A percentile compares a stretch with the other conserved stretches of the same genome.
phyloP scores from a whole-genome alignment of 441 rosid species.

The Mallotus japonicus region DNA sequence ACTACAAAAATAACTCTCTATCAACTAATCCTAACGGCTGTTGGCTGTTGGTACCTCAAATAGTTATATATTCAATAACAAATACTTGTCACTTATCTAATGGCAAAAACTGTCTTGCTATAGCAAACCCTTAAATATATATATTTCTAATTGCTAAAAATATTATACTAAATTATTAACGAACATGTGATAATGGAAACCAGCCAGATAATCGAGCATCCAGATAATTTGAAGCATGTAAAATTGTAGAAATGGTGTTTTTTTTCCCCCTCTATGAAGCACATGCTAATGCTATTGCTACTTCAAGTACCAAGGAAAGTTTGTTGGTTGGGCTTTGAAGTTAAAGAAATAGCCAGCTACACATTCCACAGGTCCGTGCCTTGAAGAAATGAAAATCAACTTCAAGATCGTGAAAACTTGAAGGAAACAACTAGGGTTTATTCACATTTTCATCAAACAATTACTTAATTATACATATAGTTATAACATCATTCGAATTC shows the following conservation, averaged over 20 bases:
- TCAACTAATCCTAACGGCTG: too few relatives aligned
- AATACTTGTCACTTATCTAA: too few relatives aligned
- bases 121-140: too few relatives aligned
- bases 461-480: too few relatives aligned
- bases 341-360: constrained; percentile 30
- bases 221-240: background rate
- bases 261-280: background rate
- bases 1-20: too few relatives aligned
- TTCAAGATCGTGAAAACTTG: background rate
- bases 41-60: too few relatives aligned
- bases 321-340: constrained; percentile 21
- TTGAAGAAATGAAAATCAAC: background rate
- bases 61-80: too few relatives aligned
- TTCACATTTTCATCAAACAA: too few relatives aligned
- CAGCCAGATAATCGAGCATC: background rate
- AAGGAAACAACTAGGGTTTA: background rate
- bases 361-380: constrained; percentile 28
- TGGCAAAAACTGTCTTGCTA: too few relatives aligned
- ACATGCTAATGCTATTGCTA: background rate
- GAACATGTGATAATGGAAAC: background rate
- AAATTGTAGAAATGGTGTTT: background rate
- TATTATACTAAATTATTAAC: too few relatives aligned
- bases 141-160: background rate
- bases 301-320: constrained; percentile 25
- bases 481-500: too few relatives aligned